Percentiles rank a stretch among this genome's conserved stretches.
These are phyloP conservation scores for Udeniomyces megalosporus DNA, from an alignment of 768 basidiomycete species.

Conservation along the genomic window DNA sequence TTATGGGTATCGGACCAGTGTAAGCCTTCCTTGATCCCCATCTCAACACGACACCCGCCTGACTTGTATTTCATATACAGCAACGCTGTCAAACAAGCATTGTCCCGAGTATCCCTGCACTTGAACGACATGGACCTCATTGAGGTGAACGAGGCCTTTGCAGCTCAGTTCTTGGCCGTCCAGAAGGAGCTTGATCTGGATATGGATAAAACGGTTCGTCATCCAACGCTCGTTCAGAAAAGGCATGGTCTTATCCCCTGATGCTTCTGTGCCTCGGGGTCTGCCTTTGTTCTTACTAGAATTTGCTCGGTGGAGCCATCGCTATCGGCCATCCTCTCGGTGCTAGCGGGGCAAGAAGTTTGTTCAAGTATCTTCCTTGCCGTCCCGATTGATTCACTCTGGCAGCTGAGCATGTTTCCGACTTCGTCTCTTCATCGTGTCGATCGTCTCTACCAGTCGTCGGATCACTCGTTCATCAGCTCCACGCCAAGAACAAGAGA, in stretches of 20 bases:
- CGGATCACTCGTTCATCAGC: conserved; percentile 30
- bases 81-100: conserved; percentile 2
- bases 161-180: conserved; percentile 32
- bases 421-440: neutral
- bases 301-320: conserved; percentile 30
- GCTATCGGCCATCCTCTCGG: conserved; percentile 26
- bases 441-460: conserved; percentile 22
- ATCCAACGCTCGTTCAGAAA: neutral
- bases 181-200: conserved; percentile 31
- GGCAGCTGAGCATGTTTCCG: neutral
- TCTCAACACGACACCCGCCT: too few relatives aligned
- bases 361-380: neutral
- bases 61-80: neutral
- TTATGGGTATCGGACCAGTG: conserved; percentile 34
- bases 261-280: neutral
- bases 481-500: conserved; percentile 28
- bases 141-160: conserved; percentile 32
- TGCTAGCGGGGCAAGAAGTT: conserved; percentile 16
- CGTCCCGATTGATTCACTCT: conserved; percentile 20
- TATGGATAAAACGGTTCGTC: conserved; percentile 19
- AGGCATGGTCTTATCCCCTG: too few relatives aligned
- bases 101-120: neutral
- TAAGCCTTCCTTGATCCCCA: neutral
- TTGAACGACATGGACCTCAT: conserved; percentile 31
- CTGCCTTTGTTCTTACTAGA: conserved; percentile 9